phyloP scores from a whole-genome alignment of 1,284 basidiomycete genomes.

The Ustilago curta region DNA sequence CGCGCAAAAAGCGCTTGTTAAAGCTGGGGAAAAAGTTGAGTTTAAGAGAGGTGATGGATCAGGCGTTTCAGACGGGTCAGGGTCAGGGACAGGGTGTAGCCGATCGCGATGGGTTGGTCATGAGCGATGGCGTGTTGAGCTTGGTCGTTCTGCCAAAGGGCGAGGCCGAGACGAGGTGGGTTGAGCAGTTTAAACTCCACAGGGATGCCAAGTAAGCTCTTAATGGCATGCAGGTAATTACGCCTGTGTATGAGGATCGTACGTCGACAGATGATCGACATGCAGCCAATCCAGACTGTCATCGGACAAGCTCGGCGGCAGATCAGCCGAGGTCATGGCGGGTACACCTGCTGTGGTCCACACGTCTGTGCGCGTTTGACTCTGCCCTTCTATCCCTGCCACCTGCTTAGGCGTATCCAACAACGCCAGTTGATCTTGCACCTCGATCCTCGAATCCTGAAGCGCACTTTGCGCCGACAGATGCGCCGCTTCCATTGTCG shows the following conservation, averaged over 20 bases:
- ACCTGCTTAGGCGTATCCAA: no score
- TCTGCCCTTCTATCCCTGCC: no score
- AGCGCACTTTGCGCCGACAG: conserved; percentile 19
- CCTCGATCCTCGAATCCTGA: conserved; percentile 18
- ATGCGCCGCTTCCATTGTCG: conserved; percentile 22
- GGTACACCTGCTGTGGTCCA: not conserved
- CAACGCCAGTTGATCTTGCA: conserved; percentile 36
- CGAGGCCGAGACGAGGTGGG: conserved; percentile 81
- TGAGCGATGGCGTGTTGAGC: conserved; percentile 86
- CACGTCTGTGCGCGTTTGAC: no score
- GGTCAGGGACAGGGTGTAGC: conserved; percentile 72
- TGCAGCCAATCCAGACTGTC: no score
- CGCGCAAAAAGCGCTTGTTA: conserved; percentile 79
- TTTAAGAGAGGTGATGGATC: conserved; percentile 78
- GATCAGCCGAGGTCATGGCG: not conserved
- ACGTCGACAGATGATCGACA: no score
- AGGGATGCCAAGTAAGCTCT: not conserved
- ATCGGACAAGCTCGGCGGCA: conserved; percentile 10
- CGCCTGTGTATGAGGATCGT: conserved; percentile 35
- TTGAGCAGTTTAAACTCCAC: conserved; percentile 76
- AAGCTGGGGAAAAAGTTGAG: conserved; percentile 91
- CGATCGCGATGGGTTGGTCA: conserved; percentile 81
- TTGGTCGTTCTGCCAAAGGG: conserved; percentile 88
- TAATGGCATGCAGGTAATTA: no score
- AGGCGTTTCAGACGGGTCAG: conserved; percentile 72